Percentiles rank a stretch among this genome's conserved stretches.
Conservation (phyloP, 169 alveolate species). For the Plasmodium cynomolgi region DNA sequence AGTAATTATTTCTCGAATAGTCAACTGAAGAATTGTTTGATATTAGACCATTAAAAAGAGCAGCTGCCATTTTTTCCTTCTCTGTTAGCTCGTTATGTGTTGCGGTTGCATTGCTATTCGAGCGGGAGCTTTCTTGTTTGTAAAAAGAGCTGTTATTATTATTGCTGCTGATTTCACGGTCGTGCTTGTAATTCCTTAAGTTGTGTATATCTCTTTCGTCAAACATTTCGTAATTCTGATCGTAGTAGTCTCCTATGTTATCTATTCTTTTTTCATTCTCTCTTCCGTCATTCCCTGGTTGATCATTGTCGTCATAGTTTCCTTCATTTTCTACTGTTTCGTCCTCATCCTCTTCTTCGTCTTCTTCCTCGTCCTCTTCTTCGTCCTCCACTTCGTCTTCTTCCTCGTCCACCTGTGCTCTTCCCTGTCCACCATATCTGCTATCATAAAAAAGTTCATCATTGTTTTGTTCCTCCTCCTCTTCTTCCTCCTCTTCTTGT, state of each 20-base stretch:
- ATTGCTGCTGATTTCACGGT: background rate
- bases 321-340: conserved; percentile 10
- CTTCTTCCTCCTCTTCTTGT: background rate
- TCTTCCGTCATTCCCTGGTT: background rate
- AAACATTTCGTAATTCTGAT: conserved; percentile 49
- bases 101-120: background rate
- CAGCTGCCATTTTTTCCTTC: conserved; percentile 78
- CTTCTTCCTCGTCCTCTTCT: conserved; percentile 6
- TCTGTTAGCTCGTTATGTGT: conserved; percentile 32
- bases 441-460: background rate
- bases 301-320: background rate
- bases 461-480: background rate
- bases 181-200: conserved; percentile 9
- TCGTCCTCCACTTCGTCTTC: conserved; percentile 15
- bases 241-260: background rate
- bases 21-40: conserved; percentile 23
- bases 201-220: conserved; percentile 8
- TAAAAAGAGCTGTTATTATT: background rate
- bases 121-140: background rate
- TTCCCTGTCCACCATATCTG: background rate
- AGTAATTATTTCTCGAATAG: conserved; percentile 33
- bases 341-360: conserved; percentile 22
- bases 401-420: background rate
- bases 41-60: conserved; percentile 73
- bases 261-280: conserved; percentile 60